phyloP scores from a whole-genome alignment of 306 rosid species.

The Rosa multiflora region DNA sequence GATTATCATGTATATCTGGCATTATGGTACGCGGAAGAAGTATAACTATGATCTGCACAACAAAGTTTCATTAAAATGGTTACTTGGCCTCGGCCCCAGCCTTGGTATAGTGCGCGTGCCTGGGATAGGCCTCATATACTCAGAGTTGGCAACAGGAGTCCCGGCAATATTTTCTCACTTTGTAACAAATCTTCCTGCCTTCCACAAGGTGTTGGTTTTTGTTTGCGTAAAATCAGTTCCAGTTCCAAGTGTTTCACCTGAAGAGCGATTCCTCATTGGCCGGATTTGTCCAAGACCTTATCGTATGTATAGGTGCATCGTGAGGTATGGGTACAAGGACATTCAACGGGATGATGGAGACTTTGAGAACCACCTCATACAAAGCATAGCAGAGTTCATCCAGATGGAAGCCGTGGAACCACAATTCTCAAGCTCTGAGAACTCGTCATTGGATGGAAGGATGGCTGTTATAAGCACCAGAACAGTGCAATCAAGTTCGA shows the following conservation, averaged over 20 bases:
- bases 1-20: slow-evolving; percentile 80
- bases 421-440: slow-evolving; percentile 55
- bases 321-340: slow-evolving; percentile 89
- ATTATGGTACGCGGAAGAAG: slow-evolving; percentile 73
- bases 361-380: slow-evolving; percentile 79
- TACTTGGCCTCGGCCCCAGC: slow-evolving; percentile 81
- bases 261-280: slow-evolving; percentile 84
- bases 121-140: slow-evolving; percentile 83
- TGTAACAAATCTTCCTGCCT: slow-evolving; percentile 88
- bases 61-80: slow-evolving; percentile 86
- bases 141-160: slow-evolving; percentile 80
- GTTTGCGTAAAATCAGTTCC: slow-evolving; percentile 88
- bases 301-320: slow-evolving; percentile 83
- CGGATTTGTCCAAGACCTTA: slow-evolving; percentile 75
- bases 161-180: slow-evolving; percentile 91
- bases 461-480: slow-evolving; percentile 82
- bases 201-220: slow-evolving; percentile 78
- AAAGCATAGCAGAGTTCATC: slow-evolving; percentile 78
- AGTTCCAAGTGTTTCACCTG: slow-evolving; percentile 78
- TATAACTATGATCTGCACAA: slow-evolving; percentile 74
- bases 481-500: slow-evolving; percentile 41
- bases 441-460: slow-evolving; percentile 66
- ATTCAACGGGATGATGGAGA: slow-evolving; percentile 73
- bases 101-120: slow-evolving; percentile 93
- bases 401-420: slow-evolving; percentile 83